phyloP scores from a whole-genome alignment of 139 green algal species.

The Eudorina sp. region DNA sequence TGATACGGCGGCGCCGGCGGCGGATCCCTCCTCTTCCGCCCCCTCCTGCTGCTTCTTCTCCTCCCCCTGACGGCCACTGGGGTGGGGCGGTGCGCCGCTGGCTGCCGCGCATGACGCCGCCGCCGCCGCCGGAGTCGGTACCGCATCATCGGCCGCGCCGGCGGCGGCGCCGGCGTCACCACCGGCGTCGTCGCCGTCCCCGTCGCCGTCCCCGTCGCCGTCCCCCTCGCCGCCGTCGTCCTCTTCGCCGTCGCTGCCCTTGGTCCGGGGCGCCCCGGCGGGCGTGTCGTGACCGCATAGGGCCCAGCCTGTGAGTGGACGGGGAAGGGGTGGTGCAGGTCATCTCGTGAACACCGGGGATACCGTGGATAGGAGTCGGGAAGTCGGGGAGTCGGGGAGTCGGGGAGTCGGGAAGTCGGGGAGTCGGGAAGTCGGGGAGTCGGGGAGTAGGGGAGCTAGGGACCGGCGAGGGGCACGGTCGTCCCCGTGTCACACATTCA shows the following conservation, averaged over 20 bases:
- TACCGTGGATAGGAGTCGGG: no score
- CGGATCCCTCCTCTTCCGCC: background rate
- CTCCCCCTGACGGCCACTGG: background rate
- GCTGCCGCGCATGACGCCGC: background rate
- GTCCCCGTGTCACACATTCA: no score
- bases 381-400: no score
- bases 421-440: no score
- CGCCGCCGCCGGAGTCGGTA: background rate
- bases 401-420: no score
- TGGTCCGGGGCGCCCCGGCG: slow-evolving; percentile 24
- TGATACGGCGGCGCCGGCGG: background rate
- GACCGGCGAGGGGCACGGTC: no score
- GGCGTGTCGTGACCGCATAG: slow-evolving; percentile 79
- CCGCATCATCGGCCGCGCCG: background rate
- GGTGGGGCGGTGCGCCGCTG: background rate
- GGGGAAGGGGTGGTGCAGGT: background rate
- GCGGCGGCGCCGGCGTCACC: background rate
- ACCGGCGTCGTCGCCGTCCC: background rate
- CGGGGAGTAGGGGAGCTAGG: no score
- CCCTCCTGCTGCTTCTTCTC: background rate
- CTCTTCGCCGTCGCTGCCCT: background rate
- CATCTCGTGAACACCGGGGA: background rate
- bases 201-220: background rate
- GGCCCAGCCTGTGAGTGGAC: slow-evolving; percentile 78
- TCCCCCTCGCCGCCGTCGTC: slow-evolving; percentile 5